A percentile compares a stretch with the other conserved stretches of the same genome.
phyloP scores from a whole-genome alignment of 2,329 filamentous ascomycete species.

The Trichoderma arundinaceum region DNA sequence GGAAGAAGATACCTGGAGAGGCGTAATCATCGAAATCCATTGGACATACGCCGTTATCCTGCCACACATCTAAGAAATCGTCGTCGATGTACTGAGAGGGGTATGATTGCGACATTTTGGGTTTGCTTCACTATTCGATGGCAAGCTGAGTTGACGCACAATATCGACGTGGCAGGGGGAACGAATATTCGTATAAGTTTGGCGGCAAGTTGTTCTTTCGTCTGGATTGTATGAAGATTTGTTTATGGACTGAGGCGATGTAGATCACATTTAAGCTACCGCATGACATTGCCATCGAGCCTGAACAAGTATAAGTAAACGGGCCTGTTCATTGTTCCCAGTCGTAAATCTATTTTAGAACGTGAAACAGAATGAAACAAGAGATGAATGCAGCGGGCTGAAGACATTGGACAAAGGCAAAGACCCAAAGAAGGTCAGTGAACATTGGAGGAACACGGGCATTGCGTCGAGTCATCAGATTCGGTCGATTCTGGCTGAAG shows the following conservation, averaged over 20 bases:
- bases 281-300: background rate
- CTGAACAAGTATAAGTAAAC: background rate
- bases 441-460: background rate
- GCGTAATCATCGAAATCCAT: background rate
- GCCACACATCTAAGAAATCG: constrained; percentile 2
- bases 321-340: constrained; percentile 21
- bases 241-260: background rate
- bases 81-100: background rate
- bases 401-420: constrained; percentile 24
- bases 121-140: background rate
- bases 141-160: background rate
- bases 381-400: constrained; percentile 2
- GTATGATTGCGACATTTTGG: background rate
- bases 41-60: background rate
- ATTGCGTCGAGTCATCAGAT: background rate
- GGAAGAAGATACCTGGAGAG: background rate
- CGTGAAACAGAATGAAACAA: background rate
- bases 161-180: background rate
- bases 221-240: background rate
- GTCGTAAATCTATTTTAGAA: background rate
- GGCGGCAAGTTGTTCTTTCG: too few species aligned
- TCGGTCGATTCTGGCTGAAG: background rate
- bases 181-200: background rate
- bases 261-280: constrained; percentile 8
- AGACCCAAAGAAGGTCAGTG: background rate